Base-by-base conservation (phyloP, 805 yeast species). In the Yamadazyma olivae region DNA sequence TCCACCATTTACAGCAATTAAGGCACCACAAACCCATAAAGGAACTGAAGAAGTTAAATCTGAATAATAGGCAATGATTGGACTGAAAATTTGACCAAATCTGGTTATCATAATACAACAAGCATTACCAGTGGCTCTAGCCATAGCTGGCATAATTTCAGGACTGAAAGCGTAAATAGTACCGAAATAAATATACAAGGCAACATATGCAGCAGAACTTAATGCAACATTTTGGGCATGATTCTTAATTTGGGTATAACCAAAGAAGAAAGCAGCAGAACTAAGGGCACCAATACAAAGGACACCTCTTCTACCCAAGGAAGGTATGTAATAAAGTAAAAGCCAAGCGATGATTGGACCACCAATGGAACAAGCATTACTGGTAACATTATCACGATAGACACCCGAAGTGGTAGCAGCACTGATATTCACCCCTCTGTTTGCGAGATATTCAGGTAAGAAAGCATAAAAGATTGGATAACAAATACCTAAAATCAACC, bases 161-260 rank as follows among this genome's bases (percentile, higher is more conserved):
- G 67, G 67, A 6, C 64, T 48, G 33, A 56, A 61, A 4, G 63
- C 66, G 41, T 59, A 62, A 32, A 62, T 44, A 22, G 51, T 53
- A 2, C 61, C 58, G 36, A 53, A 61, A 49, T 75, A 75, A 30
- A 55, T 55, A 44, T 39, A 62, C 50, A 31, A 57, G 43, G 53
- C 50, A 39, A 73, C 61, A 54, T 71, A 75, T 15, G 80, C 74
- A 20, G 73, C 69, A 12, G 57, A 43, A 17, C 53, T 43, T 20
- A 54, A 38, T 2, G 49, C 59, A 23, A 79, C 77, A 51, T 77
- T 77, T 22, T 57, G 54, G 25, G 71, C 59, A 32, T 73, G 63
- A 0, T 77, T 71, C 51, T 71, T 67, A 8, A 77, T 76, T 1
- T 77, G 72, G 15, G 85, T 80, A 50, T 79, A 79, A 32, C 82